Evolutionary conservation across 2,329 filamentous ascomycete species (phyloP), one percentile per base, ranked within the genome.

Genomic region (Ceratocystis lukuohia): DNA sequence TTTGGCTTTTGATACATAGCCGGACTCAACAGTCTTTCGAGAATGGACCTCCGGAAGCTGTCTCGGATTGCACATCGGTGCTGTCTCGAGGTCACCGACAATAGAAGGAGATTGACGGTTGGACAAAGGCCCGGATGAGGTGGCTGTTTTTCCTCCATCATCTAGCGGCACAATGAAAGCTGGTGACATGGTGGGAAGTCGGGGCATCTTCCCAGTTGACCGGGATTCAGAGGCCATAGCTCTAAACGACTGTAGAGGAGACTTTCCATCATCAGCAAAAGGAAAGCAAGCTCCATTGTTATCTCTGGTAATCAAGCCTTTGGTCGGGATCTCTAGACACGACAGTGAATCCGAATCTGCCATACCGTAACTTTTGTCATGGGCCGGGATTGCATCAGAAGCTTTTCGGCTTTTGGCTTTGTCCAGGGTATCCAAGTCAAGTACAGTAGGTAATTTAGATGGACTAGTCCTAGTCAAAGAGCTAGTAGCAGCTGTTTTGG

Each of bases 31-130:
- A 8, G n/a, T 15, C 12, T 61, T 67, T 20, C 33, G 33, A 12
- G 46, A 25, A 45, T n/a, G 30, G n/a, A 17, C 6, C 1, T 33
- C 53, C 1, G 25, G 28, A 5, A 46, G n/a, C 7, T 41, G 44
- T 46, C 25, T 57, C 1, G 45, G 45, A 0, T 56, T 65, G 28
- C 44, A 53, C 7, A 62, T 10, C 5, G 57, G 53, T 6, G 62
- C 65, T 53, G 59, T 65, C 46, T 67, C 62, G 12, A 67, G 62
- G 30, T 67, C 66, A 1, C 66, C 66, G 4, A 67, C 66, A 57
- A 67, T 46, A 12, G 62, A 67, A 15, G 57, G 62, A 3, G 66
- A 53, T 41, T 44, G 45, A 15, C 17, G 33, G n/a, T 33, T 28
- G 7, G n/a, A 22, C 20, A 30, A 30, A 20, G 2, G 1, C n/a